phyloP scores from a whole-genome alignment of 108 stramenopile genomes.

The Conticribra guillardii region DNA sequence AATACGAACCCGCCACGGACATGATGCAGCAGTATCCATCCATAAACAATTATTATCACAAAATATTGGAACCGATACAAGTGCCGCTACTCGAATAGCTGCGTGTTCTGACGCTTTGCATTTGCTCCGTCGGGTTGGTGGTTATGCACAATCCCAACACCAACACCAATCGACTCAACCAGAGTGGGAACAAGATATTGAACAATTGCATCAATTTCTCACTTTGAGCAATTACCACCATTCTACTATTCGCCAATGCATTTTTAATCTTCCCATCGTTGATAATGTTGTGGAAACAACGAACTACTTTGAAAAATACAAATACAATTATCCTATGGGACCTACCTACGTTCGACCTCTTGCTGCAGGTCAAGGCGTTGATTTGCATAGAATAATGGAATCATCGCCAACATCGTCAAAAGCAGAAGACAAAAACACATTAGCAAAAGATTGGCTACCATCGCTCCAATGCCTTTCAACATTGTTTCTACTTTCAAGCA shows the following conservation, averaged over 20 bases:
- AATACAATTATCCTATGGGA: conserved; percentile 48
- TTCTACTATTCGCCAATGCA: conserved; percentile 15
- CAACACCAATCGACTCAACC: not conserved
- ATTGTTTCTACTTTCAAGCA: conserved; percentile 51
- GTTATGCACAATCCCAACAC: conserved; percentile 9
- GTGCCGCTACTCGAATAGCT: conserved; percentile 66
- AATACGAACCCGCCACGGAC: conserved; percentile 54
- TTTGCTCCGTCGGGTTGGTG: conserved; percentile 26
- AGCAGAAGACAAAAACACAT: not conserved
- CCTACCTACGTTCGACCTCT: conserved; percentile 46
- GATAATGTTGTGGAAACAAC: not conserved
- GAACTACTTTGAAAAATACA: conserved; percentile 7
- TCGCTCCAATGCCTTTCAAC: conserved; percentile 49
- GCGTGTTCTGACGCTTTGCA: conserved; percentile 20
- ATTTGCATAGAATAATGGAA: conserved; percentile 18
- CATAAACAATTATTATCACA: conserved; percentile 52
- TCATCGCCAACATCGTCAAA: not conserved
- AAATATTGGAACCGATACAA: conserved; percentile 43
- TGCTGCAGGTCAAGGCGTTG: conserved; percentile 26
- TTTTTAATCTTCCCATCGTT: conserved; percentile 28
- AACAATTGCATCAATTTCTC: conserved; percentile 26
- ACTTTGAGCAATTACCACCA: conserved; percentile 34
- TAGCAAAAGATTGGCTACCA: conserved; percentile 11
- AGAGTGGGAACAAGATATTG: conserved; percentile 38
- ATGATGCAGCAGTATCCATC: conserved; percentile 40